Evolutionary conservation across 768 basidiomycete species (phyloP), one percentile per base, ranked within the genome.

Genomic region (Kwoniella shandongensis): DNA sequence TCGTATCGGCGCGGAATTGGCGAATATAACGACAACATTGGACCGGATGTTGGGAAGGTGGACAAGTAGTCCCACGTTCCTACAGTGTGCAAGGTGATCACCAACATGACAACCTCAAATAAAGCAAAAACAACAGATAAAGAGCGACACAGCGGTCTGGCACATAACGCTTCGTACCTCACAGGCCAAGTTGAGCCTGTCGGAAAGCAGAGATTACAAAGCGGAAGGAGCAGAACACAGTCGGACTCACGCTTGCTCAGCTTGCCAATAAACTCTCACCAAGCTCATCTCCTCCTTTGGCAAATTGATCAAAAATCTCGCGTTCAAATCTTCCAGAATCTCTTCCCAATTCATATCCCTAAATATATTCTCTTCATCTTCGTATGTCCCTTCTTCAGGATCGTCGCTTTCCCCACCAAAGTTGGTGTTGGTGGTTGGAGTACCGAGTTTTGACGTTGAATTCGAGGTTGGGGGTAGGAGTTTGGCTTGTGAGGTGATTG

Each of bases 241-340:
- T 36, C 10, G 2, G 32, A 81, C 91, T 70, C 75, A 98, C 91
- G 94, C 96, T 82, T 98, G 93, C 78, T 99, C 96, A 59, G 98
- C 90, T 79, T 98, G 94, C 79, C 98, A 99, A 79, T 91, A 97
- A 67, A 98, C 85, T 58, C 96, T 85, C 72, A 96, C 93, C 52
- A 94, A 81, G 46, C 84, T 83, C 54, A 94, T 84, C 79, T 99
- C 96, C 73, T 89, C 88, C 62, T 88, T 86, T 20, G 96, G 94
- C 59, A 99, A 84, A 77, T 98, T 98, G 65, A 98, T 82, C 66
- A 99, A 89, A 76, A 98, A 98, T 48, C 96, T 57, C n/a, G 75
- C 67, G 40, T 64, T 74, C 18, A 76, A 51, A 38, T 76, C 73
- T 29, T 76, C 75, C 2, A 74, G 50, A 4, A 76, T 63, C 32